phyloP scores from a whole-genome alignment of 805 yeast genomes.

The Sugiyamaella floridensis region DNA sequence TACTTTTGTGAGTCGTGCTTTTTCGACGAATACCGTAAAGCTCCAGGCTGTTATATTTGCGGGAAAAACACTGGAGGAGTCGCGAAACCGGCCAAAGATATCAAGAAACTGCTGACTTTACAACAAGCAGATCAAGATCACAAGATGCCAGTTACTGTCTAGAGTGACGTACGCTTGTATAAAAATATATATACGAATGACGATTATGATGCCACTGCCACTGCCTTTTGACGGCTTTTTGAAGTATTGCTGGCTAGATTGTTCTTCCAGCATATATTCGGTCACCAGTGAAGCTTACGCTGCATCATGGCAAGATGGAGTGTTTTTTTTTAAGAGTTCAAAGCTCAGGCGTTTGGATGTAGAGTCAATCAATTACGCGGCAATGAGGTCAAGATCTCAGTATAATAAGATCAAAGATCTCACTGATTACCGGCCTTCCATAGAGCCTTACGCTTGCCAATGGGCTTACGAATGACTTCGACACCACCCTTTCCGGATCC shows the following conservation, averaged over 20 bases:
- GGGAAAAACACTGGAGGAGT: constrained; percentile 54
- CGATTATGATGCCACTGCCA: too few species aligned
- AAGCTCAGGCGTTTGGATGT: too few species aligned
- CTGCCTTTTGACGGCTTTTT: too few species aligned
- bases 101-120: constrained; percentile 6
- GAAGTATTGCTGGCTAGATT: too few species aligned
- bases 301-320: too few species aligned
- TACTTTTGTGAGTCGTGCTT: constrained; percentile 60
- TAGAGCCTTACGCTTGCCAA: constrained; percentile 18
- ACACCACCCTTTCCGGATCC: constrained; percentile 32
- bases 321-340: too few species aligned
- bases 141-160: neutral
- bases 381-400: too few species aligned
- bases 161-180: too few species aligned
- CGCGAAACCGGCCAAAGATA: constrained; percentile 43
- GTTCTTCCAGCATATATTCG: too few species aligned
- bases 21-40: constrained; percentile 38
- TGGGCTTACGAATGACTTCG: constrained; percentile 20
- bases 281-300: too few species aligned
- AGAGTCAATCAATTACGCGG: too few species aligned
- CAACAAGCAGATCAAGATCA: neutral
- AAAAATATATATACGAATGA: too few species aligned
- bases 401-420: neutral
- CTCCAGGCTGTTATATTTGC: constrained; percentile 50
- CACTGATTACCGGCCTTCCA: constrained; percentile 18